Conservation (phyloP, 116 monocot genomes). For the Dioscorea cayenensis region DNA sequence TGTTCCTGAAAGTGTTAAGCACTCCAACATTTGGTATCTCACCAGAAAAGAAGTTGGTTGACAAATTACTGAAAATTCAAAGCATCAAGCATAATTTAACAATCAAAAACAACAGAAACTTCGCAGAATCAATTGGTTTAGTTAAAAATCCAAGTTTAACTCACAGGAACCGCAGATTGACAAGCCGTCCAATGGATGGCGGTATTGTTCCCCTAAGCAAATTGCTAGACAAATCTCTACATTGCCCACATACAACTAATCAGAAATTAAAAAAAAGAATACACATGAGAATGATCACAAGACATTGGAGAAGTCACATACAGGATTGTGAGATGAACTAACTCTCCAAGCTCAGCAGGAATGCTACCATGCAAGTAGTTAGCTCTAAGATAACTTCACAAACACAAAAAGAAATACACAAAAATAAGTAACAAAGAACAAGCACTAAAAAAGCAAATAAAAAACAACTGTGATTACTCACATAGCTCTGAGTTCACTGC, state of each 20-base stretch:
- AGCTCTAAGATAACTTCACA: slow-evolving; percentile 69
- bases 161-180: slow-evolving; percentile 74
- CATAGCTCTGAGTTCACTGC: slow-evolving; percentile 74
- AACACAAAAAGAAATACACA: neutral
- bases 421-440: neutral
- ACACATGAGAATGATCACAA: neutral
- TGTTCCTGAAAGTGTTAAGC: slow-evolving; percentile 68
- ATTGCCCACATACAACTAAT: neutral
- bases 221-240: slow-evolving; percentile 96
- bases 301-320: slow-evolving; percentile 17
- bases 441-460: neutral
- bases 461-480: slow-evolving; percentile 11
- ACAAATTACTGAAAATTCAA: slow-evolving; percentile 58
- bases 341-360: slow-evolving; percentile 72
- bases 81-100: neutral
- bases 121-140: slow-evolving; percentile 2
- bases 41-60: slow-evolving; percentile 94
- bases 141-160: slow-evolving; percentile 6
- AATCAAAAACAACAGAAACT: neutral
- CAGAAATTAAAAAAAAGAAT: neutral
- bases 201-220: slow-evolving; percentile 80
- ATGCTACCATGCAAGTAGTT: slow-evolving; percentile 90
- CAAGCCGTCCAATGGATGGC: slow-evolving; percentile 61
- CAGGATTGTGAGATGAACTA: slow-evolving; percentile 69
- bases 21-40: slow-evolving; percentile 94